phyloP scores from a whole-genome alignment of 768 basidiomycete genomes.

The Kwoniella botswanensis region DNA sequence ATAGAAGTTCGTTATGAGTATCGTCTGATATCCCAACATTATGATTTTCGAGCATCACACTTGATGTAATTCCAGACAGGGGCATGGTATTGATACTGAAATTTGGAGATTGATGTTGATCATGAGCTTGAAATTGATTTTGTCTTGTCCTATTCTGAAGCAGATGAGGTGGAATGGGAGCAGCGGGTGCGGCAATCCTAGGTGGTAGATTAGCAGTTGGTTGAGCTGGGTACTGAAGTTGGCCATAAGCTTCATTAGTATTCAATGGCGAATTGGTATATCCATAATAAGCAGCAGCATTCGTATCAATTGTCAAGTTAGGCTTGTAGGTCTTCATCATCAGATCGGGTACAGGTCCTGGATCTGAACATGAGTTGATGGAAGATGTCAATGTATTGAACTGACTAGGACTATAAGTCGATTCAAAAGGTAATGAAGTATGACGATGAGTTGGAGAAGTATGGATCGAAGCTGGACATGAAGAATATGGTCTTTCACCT shows the following conservation, averaged over 20 bases:
- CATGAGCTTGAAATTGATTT: background rate
- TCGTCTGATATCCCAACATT: background rate
- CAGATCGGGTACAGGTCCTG: background rate
- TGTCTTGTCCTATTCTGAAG: background rate
- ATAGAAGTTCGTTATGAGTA: background rate
- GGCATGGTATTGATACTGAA: background rate
- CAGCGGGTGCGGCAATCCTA: constrained; percentile 34
- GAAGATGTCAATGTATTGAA: background rate
- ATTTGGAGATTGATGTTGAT: background rate
- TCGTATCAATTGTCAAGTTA: background rate
- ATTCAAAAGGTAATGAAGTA: constrained; percentile 30
- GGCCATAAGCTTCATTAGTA: background rate
- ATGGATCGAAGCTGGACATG: constrained; percentile 23
- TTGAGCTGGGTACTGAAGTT: background rate
- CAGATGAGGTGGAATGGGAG: constrained; percentile 9
- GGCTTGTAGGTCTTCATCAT: background rate
- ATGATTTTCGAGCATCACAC: background rate
- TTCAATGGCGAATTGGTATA: background rate
- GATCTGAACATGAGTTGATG: background rate
- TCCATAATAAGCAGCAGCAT: background rate
- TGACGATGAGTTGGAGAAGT: constrained; percentile 15
- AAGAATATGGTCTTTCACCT: constrained; percentile 5
- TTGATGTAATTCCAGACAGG: background rate
- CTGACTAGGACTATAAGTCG: constrained; percentile 23
- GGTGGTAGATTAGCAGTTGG: background rate